These are phyloP conservation scores for Microcos paniculata DNA, from an alignment of 345 rosid species.

Conservation along the genomic window DNA sequence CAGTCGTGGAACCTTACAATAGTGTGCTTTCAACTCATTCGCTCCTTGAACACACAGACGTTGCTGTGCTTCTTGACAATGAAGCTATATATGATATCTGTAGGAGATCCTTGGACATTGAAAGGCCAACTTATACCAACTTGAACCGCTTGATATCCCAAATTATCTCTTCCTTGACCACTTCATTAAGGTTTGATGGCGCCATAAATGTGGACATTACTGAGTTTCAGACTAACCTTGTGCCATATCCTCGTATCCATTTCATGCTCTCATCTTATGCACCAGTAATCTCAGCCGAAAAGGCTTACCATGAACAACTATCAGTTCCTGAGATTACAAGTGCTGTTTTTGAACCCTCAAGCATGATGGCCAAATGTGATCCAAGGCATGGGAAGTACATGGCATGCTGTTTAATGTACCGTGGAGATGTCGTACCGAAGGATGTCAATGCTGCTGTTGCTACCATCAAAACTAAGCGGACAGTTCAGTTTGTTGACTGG, in stretches of 20 bases:
- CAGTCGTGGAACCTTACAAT: conserved; percentile 84
- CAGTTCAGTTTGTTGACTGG: conserved; percentile 87
- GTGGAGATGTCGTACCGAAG: conserved; percentile 82
- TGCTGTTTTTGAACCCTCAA: conserved; percentile 76
- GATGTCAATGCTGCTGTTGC: conserved; percentile 81
- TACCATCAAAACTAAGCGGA: conserved; percentile 72
- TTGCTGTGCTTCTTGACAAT: conserved; percentile 71
- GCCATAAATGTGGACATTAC: conserved; percentile 82
- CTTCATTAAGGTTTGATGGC: conserved; percentile 81
- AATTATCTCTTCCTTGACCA: conserved; percentile 70
- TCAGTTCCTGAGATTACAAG: conserved; percentile 79
- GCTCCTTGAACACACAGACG: conserved; percentile 84
- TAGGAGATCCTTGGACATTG: conserved; percentile 71
- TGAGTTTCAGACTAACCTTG: conserved; percentile 82
- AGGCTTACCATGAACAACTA: conserved; percentile 79
- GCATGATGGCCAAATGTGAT: conserved; percentile 90
- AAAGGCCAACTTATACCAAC: conserved; percentile 75
- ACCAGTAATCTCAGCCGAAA: conserved; percentile 72
- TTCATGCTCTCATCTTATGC: conserved; percentile 90
- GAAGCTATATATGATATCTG: conserved; percentile 88
- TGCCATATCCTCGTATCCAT: conserved; percentile 84
- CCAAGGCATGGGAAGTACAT: conserved; percentile 87
- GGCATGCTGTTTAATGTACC: conserved; percentile 87
- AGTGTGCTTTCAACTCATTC: conserved; percentile 83
- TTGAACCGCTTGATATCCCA: conserved; percentile 79